Conservation (phyloP, 1,139 yeast species). For the Magnusiomyces fungicola region DNA sequence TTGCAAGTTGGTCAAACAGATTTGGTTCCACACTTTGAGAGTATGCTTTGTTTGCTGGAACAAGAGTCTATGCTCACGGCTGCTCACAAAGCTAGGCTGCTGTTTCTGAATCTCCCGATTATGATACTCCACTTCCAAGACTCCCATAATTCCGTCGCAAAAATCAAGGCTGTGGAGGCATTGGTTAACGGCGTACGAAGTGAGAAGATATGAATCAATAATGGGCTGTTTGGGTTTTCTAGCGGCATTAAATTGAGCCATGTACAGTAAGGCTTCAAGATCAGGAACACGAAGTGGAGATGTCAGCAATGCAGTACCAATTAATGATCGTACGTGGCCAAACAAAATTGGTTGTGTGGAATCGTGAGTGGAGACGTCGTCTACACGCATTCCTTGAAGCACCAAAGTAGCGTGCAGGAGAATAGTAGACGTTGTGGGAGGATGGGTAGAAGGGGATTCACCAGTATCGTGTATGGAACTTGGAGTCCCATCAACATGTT, state of each 20-base stretch:
- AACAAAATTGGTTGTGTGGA: slow-evolving; percentile 40
- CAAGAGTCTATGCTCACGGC: too few relatives aligned
- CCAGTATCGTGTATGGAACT: neutral
- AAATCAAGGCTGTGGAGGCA: slow-evolving; percentile 38
- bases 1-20: slow-evolving; percentile 3
- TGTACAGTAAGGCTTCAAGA: slow-evolving; percentile 47
- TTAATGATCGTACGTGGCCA: slow-evolving; percentile 38
- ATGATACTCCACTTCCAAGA: neutral
- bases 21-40: neutral
- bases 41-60: neutral
- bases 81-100: too few relatives aligned
- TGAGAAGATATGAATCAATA: slow-evolving; percentile 43
- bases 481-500: neutral
- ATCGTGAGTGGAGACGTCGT: slow-evolving; percentile 41
- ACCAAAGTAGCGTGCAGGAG: slow-evolving; percentile 19
- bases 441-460: neutral
- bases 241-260: slow-evolving; percentile 45
- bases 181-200: slow-evolving; percentile 44
- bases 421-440: neutral
- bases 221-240: slow-evolving; percentile 44
- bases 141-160: slow-evolving; percentile 31
- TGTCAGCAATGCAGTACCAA: slow-evolving; percentile 42
- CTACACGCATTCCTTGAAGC: slow-evolving; percentile 29
- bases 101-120: slow-evolving; percentile 16
- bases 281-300: slow-evolving; percentile 48